phyloP scores from a whole-genome alignment of 257 asterid genomes.

The Solanum medicagineum region DNA sequence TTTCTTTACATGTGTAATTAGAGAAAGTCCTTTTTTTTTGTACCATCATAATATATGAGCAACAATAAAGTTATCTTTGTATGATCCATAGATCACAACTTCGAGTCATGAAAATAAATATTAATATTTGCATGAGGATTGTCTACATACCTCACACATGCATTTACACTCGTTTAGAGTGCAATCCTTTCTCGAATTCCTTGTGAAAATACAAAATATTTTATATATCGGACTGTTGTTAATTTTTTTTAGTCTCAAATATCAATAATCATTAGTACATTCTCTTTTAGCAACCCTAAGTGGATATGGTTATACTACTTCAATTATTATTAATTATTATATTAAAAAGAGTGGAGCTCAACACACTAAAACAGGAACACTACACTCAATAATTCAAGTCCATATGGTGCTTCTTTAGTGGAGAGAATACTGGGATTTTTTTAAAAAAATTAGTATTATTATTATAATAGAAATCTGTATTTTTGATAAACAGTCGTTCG shows the following conservation, averaged over 20 bases:
- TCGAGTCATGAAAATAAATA: neutral
- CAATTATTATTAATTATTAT: neutral
- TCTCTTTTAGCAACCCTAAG: neutral
- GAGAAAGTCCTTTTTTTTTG: neutral
- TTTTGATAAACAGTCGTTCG: too few species aligned
- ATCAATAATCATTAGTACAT: neutral
- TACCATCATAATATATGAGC: neutral
- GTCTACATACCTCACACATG: neutral
- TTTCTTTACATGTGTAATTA: neutral
- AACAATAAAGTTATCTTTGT: neutral
- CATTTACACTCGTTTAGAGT: neutral
- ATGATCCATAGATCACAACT: neutral
- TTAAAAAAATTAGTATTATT: neutral
- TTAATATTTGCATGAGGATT: neutral
- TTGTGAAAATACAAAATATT: neutral
- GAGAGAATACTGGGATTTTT: neutral
- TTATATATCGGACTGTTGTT: neutral
- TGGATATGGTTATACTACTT: neutral
- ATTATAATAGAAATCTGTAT: too few species aligned
- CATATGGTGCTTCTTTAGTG: neutral
- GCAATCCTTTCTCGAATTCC: rapidly evolving
- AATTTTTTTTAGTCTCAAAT: neutral
- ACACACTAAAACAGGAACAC: neutral
- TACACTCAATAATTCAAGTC: neutral
- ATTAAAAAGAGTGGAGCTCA: neutral